phyloP scores from a whole-genome alignment of 768 basidiomycete species.

The Kwoniella sp. region DNA sequence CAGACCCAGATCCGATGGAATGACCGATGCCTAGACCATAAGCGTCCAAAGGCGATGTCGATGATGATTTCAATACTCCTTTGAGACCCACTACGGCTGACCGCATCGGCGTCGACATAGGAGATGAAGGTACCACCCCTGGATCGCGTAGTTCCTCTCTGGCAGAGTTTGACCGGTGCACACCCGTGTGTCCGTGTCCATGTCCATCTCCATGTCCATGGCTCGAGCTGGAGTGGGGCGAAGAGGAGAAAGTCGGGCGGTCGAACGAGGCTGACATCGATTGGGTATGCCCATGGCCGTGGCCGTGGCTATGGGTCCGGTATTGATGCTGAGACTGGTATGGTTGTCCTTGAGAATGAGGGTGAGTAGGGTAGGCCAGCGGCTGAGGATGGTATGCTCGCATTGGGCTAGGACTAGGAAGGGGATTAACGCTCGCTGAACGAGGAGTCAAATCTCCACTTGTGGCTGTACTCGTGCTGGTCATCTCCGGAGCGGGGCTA shows the following conservation, averaged over 20 bases:
- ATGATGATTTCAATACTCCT: slow-evolving; percentile 12
- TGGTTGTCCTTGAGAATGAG: neutral
- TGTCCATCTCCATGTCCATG: neutral
- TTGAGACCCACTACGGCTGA: slow-evolving; percentile 7
- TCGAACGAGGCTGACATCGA: neutral
- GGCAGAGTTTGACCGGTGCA: slow-evolving; percentile 8
- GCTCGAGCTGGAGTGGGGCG: neutral
- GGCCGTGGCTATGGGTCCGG: too few species aligned
- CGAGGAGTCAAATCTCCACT: neutral
- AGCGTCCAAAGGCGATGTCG: neutral
- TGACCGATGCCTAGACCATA: neutral
- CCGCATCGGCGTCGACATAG: slow-evolving; percentile 7
- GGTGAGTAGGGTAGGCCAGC: neutral
- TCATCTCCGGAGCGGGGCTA: neutral
- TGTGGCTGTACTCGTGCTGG: neutral
- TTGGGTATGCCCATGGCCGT: neutral
- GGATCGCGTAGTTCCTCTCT: slow-evolving; percentile 5
- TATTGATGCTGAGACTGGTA: neutral
- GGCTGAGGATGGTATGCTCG: neutral
- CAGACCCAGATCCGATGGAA: neutral
- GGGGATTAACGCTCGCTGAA: neutral
- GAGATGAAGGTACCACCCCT: neutral
- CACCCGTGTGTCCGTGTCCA: neutral
- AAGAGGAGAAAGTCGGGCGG: neutral
- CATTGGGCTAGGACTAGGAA: neutral